Evolutionary conservation across 2,329 filamentous ascomycete genomes (phyloP), one percentile per base, ranked within the genome.

Genomic region (Diaporthe capsici): DNA sequence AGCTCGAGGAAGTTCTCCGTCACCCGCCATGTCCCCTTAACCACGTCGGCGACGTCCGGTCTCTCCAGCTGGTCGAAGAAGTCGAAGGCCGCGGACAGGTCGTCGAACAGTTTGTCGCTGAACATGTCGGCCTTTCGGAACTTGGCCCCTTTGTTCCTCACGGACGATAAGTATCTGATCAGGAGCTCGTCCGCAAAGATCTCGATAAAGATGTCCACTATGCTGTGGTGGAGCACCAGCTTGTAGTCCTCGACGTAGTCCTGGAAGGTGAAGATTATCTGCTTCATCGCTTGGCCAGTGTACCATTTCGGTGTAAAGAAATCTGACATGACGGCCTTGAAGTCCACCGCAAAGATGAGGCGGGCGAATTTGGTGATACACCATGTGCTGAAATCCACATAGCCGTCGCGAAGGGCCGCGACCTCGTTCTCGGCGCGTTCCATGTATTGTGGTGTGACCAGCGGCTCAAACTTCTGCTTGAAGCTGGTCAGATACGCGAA

Each of bases 291-390:
- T 55, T 93, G 95, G 81, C 92, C 91, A 57, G 90, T 87, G 85
- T 99, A 99, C 97, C 97, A 99, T 77, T 91, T 91, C 12, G 92
- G 88, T 0, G 96, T 98, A 87, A 98, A 99, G 86, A 98, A 96
- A 78, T 97, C 94, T 60, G 93, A 90, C 82, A 98, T 92, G 51
- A 97, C 95, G 37, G 91, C 83, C 78, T 90, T 90, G 88, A 99
- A 98, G 88, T 99, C 97, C 79, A 98, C 93, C 53, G 91, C 88
- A 87, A 99, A 98, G 82, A 99, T 94, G 75, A 98, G 90, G 76
- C 92, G 90, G 71, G 95, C 94, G 82, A 98, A 98, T 79, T 94
- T 92, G 80, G 92, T 92, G 81, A 98, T 94, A 86, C 96, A 98
- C 88, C 96, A 95, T 8, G 96, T 98, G 80, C 94, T 95, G 75